Evolutionary conservation across 2,329 filamentous ascomycete species (phyloP), one percentile per base, ranked within the genome.

Genomic region (Cordyceps farinosa): DNA sequence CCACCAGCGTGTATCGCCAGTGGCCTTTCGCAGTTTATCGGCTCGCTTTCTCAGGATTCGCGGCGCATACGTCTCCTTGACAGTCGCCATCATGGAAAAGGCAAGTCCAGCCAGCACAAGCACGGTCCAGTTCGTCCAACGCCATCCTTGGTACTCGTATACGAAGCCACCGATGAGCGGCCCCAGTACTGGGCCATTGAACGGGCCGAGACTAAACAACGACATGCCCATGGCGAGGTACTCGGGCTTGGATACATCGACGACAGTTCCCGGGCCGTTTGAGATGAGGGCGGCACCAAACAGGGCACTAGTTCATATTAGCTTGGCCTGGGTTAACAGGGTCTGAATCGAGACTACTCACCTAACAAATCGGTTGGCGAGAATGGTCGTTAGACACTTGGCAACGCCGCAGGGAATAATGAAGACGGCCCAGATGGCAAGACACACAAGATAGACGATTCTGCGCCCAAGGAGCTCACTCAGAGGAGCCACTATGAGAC

Each of bases 101-200:
- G 85, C 86, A 0, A 83, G 79, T 1, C 84, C 90, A 0, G 84
- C 84, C 10, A 91, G 80, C 58, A 96, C 93, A 70, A 94, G 76
- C 9, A 88, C 84, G 27, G 95, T 81, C 90, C 91, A 96, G 70
- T 90, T 90, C 44, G 88, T 89, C 91, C 92, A 97, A 36, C 92
- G 79, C 93, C 93, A 97, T 11, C 91, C 92, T 2, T 95, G 79
- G 66, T 89, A 87, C 73, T 92, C 82, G 67, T 52, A 64, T 1
- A 61, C 58, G 68, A 96, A 96, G 0, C 92, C 92, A 29, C 92
- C 92, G 40, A 97, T 88, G 1, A 69, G 60, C 29, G 68, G 68
- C 1, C 67, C 68, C 2, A 67, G 66, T 9, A 66, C 65, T 13
- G 78, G 88, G 34, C 88, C 91, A 69, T 94, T 94, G 73, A 94